These are phyloP conservation scores for Mucor velutinosus DNA, from an alignment of 371 early-diverging fungal genomes.

Conservation along the genomic window DNA sequence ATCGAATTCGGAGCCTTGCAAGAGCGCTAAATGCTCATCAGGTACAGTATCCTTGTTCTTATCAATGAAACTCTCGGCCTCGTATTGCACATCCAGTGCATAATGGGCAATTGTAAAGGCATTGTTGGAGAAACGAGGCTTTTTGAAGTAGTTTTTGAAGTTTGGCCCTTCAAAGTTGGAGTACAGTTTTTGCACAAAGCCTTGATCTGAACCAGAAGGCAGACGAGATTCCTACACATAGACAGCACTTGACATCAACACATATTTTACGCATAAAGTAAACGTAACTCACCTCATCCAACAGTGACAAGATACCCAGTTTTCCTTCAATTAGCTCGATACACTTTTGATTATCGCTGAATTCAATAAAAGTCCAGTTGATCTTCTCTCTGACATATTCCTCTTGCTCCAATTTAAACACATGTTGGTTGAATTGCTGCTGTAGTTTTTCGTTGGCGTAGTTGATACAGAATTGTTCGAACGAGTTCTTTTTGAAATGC, in stretches of 20 bases:
- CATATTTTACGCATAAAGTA: background rate
- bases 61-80: slow-evolving; percentile 93
- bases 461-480: slow-evolving; percentile 99
- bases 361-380: slow-evolving; percentile 91
- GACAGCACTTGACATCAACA: background rate
- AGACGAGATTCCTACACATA: slow-evolving; percentile 77
- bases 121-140: slow-evolving; percentile 86
- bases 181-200: slow-evolving; percentile 86
- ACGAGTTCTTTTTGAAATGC: slow-evolving; percentile 97
- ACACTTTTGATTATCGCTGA: slow-evolving; percentile 99
- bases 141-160: slow-evolving; percentile 81
- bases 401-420: slow-evolving; percentile 92
- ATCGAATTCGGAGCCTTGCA: slow-evolving; percentile 69
- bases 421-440: slow-evolving; percentile 84
- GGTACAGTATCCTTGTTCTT: slow-evolving; percentile 99
- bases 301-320: slow-evolving; percentile 91
- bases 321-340: slow-evolving; percentile 98
- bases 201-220: slow-evolving; percentile 86
- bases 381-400: slow-evolving; percentile 95
- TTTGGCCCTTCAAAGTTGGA: slow-evolving; percentile 70
- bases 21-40: slow-evolving; percentile 82
- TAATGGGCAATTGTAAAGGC: slow-evolving; percentile 92
- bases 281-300: slow-evolving; percentile 83
- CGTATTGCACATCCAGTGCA: slow-evolving; percentile 91
- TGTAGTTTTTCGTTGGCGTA: slow-evolving; percentile 98